Conservation (phyloP, 345 rosid species). For the Chamaenerion angustifolium region DNA sequence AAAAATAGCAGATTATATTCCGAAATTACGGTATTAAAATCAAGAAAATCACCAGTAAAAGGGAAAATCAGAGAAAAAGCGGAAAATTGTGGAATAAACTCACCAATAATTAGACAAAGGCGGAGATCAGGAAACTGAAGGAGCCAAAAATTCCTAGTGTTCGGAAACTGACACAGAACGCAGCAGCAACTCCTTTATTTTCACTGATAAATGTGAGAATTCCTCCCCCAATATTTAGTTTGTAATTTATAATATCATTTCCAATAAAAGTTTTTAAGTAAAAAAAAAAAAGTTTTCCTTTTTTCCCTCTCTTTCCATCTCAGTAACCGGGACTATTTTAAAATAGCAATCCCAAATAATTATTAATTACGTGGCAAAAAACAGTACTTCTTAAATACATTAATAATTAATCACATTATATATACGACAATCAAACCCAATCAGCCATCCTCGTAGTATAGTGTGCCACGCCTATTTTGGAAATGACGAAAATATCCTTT, state of each 20-base stretch:
- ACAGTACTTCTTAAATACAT: not conserved
- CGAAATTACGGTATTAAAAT: conserved; percentile 3
- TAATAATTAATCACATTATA: not conserved
- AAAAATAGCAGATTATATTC: conserved; percentile 5
- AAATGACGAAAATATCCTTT: no score
- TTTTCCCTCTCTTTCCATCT: not conserved
- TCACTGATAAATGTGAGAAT: not conserved
- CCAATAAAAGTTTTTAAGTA: not conserved
- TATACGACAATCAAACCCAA: not conserved
- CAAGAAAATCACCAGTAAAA: conserved; percentile 2
- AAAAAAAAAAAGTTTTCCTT: not conserved
- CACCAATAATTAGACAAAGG: conserved; percentile 8
- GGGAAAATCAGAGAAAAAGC: not conserved
- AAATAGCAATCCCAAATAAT: not conserved
- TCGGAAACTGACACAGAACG: conserved; percentile 3
- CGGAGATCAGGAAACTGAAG: conserved; percentile 7
- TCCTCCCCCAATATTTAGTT: conserved; percentile 1
- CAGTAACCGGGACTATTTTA: not conserved
- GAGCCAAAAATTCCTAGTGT: conserved; percentile 9
- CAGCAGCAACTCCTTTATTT: conserved; percentile 3
- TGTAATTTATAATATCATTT: not conserved
- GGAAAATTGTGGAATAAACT: conserved; percentile 4
- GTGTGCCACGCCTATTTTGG: no score
- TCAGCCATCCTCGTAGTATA: no score
- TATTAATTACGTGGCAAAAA: no score